A percentile compares a stretch with the other conserved stretches of the same genome.
Evolutionary conservation across 2,329 filamentous ascomycete genomes (phyloP).

Genomic region (Arthroderma sp.): DNA sequence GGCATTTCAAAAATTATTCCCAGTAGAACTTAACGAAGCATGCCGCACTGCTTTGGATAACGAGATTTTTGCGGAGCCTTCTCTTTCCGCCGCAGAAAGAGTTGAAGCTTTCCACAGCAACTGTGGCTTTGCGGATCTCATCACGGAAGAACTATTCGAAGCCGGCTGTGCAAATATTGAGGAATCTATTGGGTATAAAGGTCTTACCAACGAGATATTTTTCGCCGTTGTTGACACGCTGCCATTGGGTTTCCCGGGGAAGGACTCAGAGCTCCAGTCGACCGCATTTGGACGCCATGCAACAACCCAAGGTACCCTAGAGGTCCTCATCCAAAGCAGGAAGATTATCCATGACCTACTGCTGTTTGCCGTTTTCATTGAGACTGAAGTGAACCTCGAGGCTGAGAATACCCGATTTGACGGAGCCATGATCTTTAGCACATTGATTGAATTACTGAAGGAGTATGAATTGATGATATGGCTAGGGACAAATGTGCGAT

Average conservation of each 20-base stretch:
- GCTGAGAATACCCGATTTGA: constrained; percentile 57
- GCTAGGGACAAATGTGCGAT: constrained; percentile 40
- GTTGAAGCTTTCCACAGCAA: constrained; percentile 69
- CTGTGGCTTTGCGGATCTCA: constrained; percentile 63
- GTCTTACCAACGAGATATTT: constrained; percentile 41
- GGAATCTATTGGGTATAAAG: constrained; percentile 44
- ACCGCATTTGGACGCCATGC: constrained; percentile 67
- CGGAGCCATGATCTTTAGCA: constrained; percentile 45
- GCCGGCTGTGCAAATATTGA: constrained; percentile 59
- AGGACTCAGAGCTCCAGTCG: constrained; percentile 34
- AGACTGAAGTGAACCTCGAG: constrained; percentile 64
- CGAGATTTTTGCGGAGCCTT: constrained; percentile 63
- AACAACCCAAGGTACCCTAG: constrained; percentile 64
- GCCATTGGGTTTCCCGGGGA: constrained; percentile 30
- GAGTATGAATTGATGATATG: constrained; percentile 59
- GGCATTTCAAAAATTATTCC: constrained; percentile 57
- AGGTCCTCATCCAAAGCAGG: constrained; percentile 61
- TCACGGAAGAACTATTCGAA: constrained; percentile 69
- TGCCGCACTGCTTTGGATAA: constrained; percentile 56
- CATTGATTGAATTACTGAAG: constrained; percentile 56
- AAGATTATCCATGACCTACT: constrained; percentile 70
- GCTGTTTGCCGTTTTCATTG: constrained; percentile 72
- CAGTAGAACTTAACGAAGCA: constrained; percentile 55
- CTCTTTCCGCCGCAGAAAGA: constrained; percentile 57
- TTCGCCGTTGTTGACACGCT: constrained; percentile 41